phyloP scores from a whole-genome alignment of 2,329 filamentous ascomycete genomes.

The Ophidiomyces ophidiicola region DNA sequence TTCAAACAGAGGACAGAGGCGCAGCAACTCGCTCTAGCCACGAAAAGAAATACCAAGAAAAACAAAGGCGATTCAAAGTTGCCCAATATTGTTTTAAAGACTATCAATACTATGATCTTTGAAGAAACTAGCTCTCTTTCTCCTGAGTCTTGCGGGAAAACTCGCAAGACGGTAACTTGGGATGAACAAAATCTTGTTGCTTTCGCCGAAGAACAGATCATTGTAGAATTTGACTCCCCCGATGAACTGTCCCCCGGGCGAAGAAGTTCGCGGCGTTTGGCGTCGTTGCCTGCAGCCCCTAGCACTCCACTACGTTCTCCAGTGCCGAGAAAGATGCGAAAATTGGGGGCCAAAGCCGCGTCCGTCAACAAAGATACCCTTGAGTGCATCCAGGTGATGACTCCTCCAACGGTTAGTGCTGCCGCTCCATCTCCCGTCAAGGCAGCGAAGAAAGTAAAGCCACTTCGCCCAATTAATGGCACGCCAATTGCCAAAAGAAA shows the following conservation, averaged over 20 bases:
- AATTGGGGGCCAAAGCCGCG: constrained; percentile 9
- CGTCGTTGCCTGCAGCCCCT: constrained; percentile 11
- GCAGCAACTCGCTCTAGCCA: constrained; percentile 32
- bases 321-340: constrained; percentile 13
- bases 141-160: constrained; percentile 8
- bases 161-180: constrained; percentile 28
- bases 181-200: constrained; percentile 28
- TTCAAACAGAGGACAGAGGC: constrained; percentile 32
- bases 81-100: constrained; percentile 19
- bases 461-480: constrained; percentile 3
- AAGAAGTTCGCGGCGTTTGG: constrained; percentile 17
- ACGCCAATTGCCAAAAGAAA: constrained; percentile 5
- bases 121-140: neutral
- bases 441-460: neutral
- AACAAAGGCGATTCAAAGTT: constrained; percentile 31
- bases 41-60: constrained; percentile 32
- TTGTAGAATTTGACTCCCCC: constrained; percentile 2
- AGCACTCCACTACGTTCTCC: constrained; percentile 20
- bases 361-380: constrained; percentile 4
- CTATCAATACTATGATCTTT: constrained; percentile 6
- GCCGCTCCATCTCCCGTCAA: neutral
- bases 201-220: constrained; percentile 21
- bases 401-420: constrained; percentile 3
- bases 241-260: constrained; percentile 6
- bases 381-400: constrained; percentile 6